Evolutionary conservation across 352 stramenopile genomes (phyloP).

Genomic region (Thalassiosira mediterranea): DNA sequence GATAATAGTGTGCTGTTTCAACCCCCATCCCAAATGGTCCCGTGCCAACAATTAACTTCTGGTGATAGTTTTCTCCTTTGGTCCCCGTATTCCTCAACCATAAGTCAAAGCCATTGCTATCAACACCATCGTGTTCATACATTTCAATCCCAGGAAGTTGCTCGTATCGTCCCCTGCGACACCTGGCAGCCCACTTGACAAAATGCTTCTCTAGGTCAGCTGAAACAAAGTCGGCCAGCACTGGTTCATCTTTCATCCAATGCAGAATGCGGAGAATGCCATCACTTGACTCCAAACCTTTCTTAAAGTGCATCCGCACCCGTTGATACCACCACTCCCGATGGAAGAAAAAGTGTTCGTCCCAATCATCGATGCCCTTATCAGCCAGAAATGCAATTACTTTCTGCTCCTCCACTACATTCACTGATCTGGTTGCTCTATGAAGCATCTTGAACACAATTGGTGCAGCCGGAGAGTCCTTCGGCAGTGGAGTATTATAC

Average conservation of each 20-base stretch:
- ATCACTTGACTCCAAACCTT: not conserved
- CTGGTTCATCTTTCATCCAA: not conserved
- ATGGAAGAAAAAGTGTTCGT: slow-evolving; percentile 18
- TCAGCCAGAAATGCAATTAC: not conserved
- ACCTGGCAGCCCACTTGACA: slow-evolving; percentile 5
- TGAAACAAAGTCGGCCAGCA: slow-evolving; percentile 8
- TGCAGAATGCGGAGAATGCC: not conserved
- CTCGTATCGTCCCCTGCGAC: slow-evolving; percentile 12
- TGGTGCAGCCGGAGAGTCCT: slow-evolving; percentile 6
- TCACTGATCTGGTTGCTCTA: slow-evolving; percentile 6
- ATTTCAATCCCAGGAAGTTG: slow-evolving; percentile 26
- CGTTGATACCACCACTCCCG: slow-evolving; percentile 9
- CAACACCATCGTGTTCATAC: slow-evolving; percentile 16
- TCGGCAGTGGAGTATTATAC: slow-evolving; percentile 8
- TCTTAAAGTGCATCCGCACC: slow-evolving; percentile 1
- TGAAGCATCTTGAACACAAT: not conserved
- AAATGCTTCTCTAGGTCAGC: slow-evolving; percentile 11
- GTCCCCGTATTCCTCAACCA: slow-evolving; percentile 10
- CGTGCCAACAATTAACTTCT: slow-evolving; percentile 15
- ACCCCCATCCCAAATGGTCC: slow-evolving; percentile 21
- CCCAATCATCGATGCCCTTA: slow-evolving; percentile 9
- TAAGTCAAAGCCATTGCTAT: slow-evolving; percentile 17
- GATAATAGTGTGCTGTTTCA: slow-evolving; percentile 19
- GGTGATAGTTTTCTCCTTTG: slow-evolving; percentile 28
- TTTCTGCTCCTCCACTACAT: slow-evolving; percentile 7